Conservation (phyloP, 2,329 filamentous ascomycete genomes). For the Rutstroemia sp. region DNA sequence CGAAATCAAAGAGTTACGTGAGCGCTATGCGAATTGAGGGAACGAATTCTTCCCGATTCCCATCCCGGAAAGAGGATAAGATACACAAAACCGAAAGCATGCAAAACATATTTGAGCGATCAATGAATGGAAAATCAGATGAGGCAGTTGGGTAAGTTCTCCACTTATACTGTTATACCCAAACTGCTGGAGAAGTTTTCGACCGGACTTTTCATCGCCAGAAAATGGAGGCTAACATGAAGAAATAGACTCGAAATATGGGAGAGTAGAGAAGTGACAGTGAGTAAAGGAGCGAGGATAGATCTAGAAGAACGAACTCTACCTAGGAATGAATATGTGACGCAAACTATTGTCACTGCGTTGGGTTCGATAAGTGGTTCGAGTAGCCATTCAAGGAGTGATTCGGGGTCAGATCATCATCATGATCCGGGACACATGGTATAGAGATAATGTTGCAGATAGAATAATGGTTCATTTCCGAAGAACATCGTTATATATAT, state of each 20-base stretch:
- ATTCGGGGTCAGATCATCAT: neutral
- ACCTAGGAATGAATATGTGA: neutral
- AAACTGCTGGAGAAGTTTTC: neutral
- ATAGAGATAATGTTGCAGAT: neutral
- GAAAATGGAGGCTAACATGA: neutral
- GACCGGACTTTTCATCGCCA: neutral
- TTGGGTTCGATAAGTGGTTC: neutral
- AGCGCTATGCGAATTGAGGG: neutral
- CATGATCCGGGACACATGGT: neutral
- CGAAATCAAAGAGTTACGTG: neutral
- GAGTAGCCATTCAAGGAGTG: neutral
- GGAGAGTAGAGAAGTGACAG: slow-evolving; percentile 4
- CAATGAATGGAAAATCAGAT: neutral
- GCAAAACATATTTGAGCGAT: neutral
- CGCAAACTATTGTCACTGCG: neutral
- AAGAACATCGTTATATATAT: too few species aligned
- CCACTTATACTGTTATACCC: neutral
- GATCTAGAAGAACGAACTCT: neutral
- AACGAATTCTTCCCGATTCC: neutral
- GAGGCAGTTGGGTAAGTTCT: neutral
- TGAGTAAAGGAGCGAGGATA: neutral
- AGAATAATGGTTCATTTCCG: neutral
- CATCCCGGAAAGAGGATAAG: neutral
- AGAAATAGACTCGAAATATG: slow-evolving; percentile 1
- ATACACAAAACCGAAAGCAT: neutral